Conservation (phyloP, 495 filamentous ascomycete genomes). For the Bacidia gigantensis region DNA sequence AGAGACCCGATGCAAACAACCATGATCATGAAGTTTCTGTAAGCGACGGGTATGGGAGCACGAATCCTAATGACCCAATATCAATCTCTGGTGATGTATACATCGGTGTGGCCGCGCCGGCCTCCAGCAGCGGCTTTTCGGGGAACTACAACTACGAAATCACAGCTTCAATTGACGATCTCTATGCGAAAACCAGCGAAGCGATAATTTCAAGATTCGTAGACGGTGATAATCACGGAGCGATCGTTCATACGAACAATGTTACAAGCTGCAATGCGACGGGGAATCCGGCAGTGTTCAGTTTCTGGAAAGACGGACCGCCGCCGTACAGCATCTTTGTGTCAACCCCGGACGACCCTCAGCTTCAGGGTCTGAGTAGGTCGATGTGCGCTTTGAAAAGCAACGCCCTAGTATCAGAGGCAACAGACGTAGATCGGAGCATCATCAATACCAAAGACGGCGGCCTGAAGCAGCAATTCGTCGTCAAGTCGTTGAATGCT, state of each 20-base stretch:
- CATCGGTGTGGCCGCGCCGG: constrained; percentile 57
- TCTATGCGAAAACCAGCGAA: constrained; percentile 48
- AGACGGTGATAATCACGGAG: constrained; percentile 65
- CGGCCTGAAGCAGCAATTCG: constrained; percentile 72
- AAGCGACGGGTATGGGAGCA: constrained; percentile 47
- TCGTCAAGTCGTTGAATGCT: constrained; percentile 55
- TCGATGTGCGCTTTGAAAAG: constrained; percentile 62
- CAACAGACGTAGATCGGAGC: constrained; percentile 37
- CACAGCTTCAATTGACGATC: constrained; percentile 64
- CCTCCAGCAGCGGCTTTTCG: constrained; percentile 36
- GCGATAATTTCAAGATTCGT: constrained; percentile 48
- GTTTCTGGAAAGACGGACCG: constrained; percentile 45
- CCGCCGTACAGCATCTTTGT: constrained; percentile 74
- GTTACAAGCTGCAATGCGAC: constrained; percentile 48
- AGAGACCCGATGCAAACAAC: constrained; percentile 48
- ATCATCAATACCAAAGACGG: constrained; percentile 56
- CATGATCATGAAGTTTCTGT: constrained; percentile 30
- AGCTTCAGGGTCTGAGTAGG: constrained; percentile 50
- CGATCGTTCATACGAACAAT: constrained; percentile 63
- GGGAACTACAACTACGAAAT: constrained; percentile 64
- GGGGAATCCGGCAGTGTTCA: constrained; percentile 21
- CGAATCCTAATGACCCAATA: constrained; percentile 26
- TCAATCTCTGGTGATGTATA: constrained; percentile 52
- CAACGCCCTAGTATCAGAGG: constrained; percentile 46
- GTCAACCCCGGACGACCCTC: constrained; percentile 44